These are phyloP conservation scores for Schizochytrium sp. DNA, from an alignment of 108 stramenopile species.

Conservation along the genomic window DNA sequence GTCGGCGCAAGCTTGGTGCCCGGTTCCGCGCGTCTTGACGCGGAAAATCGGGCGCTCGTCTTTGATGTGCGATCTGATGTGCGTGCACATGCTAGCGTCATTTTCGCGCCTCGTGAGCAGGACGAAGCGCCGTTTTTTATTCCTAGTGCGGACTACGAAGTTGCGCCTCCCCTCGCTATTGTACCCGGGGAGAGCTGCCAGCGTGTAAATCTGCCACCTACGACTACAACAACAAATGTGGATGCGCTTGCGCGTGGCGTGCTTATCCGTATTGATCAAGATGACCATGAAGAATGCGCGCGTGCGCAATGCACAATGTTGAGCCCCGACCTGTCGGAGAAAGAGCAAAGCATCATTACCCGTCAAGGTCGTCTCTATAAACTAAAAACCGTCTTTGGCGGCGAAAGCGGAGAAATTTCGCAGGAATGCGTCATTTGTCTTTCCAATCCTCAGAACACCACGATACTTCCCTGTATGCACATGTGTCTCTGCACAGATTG, in stretches of 20 bases:
- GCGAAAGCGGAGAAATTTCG: background rate
- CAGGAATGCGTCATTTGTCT: background rate
- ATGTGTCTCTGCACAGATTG: background rate
- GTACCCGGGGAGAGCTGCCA: too few relatives aligned
- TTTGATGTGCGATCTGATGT: background rate
- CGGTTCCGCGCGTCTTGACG: background rate
- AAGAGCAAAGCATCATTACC: background rate
- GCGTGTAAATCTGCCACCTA: too few relatives aligned
- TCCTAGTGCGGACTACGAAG: background rate
- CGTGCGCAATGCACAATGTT: background rate
- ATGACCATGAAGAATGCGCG: background rate
- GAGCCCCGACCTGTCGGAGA: background rate
- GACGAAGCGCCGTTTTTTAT: background rate
- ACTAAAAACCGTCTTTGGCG: background rate
- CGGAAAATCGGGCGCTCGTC: background rate
- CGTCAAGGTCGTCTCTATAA: background rate
- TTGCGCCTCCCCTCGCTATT: too few relatives aligned
- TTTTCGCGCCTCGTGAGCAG: background rate
- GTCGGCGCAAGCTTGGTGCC: background rate
- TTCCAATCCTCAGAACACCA: background rate
- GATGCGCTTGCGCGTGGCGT: background rate
- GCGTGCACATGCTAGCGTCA: background rate
- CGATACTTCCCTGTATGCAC: conserved; percentile 11
- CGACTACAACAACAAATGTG: background rate
- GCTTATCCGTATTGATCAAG: background rate